phyloP scores from a whole-genome alignment of 2,329 filamentous ascomycete genomes.

The Neopestalotiopsis sp. region DNA sequence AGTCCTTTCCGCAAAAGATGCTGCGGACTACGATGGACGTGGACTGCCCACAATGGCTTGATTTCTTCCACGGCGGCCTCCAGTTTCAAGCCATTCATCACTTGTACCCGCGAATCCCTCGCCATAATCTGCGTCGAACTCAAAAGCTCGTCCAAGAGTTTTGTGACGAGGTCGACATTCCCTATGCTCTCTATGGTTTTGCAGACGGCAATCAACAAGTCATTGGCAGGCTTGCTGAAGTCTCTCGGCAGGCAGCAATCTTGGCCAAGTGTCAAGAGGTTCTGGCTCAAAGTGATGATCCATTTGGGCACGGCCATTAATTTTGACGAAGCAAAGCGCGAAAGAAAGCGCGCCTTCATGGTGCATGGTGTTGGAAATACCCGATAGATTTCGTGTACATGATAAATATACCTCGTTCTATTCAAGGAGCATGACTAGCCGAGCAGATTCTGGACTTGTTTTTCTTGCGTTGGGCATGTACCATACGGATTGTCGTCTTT shows the following conservation, averaged over 20 bases:
- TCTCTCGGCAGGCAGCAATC: conserved; percentile 79
- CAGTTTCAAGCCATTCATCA: conserved; percentile 93
- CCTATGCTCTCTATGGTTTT: conserved; percentile 86
- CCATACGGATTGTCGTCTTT: too few relatives aligned
- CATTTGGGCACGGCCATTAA: conserved; percentile 35
- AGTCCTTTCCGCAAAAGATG: conserved; percentile 91
- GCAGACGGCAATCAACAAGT: conserved; percentile 83
- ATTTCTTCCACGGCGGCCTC: conserved; percentile 86
- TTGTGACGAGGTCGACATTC: conserved; percentile 80
- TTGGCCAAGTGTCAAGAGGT: conserved; percentile 74
- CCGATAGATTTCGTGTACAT: too few relatives aligned
- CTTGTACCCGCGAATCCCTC: conserved; percentile 80
- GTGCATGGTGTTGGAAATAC: too few relatives aligned
- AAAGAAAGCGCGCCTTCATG: too few relatives aligned
- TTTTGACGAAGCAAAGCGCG: not conserved
- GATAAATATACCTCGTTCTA: too few relatives aligned
- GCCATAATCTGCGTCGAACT: conserved; percentile 79
- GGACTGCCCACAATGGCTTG: conserved; percentile 85
- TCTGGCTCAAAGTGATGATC: conserved; percentile 36
- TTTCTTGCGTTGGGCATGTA: too few relatives aligned
- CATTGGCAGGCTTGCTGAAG: conserved; percentile 75
- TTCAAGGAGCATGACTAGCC: too few relatives aligned
- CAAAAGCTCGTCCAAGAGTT: conserved; percentile 82
- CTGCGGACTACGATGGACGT: conserved; percentile 93
- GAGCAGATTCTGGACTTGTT: too few relatives aligned